These are phyloP conservation scores for Aspergillus haitiensis DNA, from an alignment of 495 filamentous ascomycete genomes.

Conservation along the genomic window DNA sequence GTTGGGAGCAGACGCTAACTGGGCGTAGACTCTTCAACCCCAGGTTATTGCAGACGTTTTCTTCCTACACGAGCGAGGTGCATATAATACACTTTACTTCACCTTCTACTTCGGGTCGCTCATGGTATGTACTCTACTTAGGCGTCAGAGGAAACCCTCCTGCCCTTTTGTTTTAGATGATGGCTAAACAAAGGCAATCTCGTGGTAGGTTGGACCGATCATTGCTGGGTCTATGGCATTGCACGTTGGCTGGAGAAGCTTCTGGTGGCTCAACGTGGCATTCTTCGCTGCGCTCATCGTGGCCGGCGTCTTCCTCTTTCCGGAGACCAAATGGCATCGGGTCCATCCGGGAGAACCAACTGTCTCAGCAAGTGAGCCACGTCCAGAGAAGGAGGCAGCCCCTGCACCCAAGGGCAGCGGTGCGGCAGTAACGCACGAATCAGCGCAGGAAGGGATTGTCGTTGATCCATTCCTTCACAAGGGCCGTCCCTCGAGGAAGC, in stretches of 20 bases:
- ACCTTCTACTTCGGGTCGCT: constrained; percentile 38
- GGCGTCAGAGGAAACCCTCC: too few relatives aligned
- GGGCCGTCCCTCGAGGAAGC: constrained; percentile 24
- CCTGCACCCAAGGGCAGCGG: not conserved
- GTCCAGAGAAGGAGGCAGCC: not conserved
- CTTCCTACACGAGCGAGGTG: constrained; percentile 62
- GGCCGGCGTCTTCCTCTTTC: constrained; percentile 50
- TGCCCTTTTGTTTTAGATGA: too few relatives aligned
- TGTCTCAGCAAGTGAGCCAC: constrained; percentile 26
- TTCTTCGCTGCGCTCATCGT: constrained; percentile 43
- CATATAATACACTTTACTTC: constrained; percentile 62
- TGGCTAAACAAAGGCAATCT: too few relatives aligned
- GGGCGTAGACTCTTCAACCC: constrained; percentile 45
- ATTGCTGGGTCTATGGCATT: constrained; percentile 50
- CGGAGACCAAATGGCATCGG: constrained; percentile 44
- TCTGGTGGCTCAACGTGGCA: constrained; percentile 53
- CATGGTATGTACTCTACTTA: not conserved
- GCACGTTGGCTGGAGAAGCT: constrained; percentile 50
- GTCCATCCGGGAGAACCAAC: constrained; percentile 36
- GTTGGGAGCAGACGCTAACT: too few relatives aligned
- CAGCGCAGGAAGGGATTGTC: too few relatives aligned
- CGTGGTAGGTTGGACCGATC: constrained; percentile 41
- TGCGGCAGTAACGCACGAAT: too few relatives aligned
- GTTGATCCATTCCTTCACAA: too few relatives aligned
- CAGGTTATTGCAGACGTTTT: constrained; percentile 63